Evolutionary conservation across 2,329 filamentous ascomycete genomes (phyloP).

Genomic region (Hypomyces perniciosus): DNA sequence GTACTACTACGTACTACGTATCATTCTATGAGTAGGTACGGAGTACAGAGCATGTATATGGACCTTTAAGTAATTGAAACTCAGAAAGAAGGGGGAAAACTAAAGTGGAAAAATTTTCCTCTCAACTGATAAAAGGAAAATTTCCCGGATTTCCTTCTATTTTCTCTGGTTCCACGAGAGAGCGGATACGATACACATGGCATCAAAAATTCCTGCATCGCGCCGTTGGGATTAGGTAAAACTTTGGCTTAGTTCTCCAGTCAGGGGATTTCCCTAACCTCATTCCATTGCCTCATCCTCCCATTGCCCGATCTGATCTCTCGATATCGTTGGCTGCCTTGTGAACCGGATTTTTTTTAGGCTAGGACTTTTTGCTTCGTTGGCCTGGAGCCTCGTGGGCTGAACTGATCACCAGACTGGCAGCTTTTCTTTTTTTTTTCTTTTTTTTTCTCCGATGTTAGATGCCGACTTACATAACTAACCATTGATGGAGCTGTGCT

Average conservation of each 20-base stretch:
- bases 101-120: too few relatives aligned
- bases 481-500: too few relatives aligned
- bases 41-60: too few relatives aligned
- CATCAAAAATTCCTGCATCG: conserved; percentile 14
- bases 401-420: conserved; percentile 6
- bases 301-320: conserved; percentile 6
- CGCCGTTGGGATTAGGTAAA: conserved; percentile 33
- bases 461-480: too few relatives aligned
- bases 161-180: conserved; percentile 1
- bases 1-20: background rate
- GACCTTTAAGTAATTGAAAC: too few relatives aligned
- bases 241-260: conserved; percentile 29
- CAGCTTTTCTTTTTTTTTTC: background rate
- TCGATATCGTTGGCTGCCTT: conserved; percentile 6
- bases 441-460: background rate
- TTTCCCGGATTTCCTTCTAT: background rate
- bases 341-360: background rate
- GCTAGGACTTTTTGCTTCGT: too few relatives aligned
- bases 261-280: conserved; percentile 27
- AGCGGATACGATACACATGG: conserved; percentile 1
- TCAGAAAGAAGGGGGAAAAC: too few relatives aligned
- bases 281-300: conserved; percentile 20
- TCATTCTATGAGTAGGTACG: too few relatives aligned
- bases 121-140: too few relatives aligned
- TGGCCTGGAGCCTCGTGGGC: conserved; percentile 1